Conservation (phyloP, 345 rosid genomes). For the Odontarrhena argentea region DNA sequence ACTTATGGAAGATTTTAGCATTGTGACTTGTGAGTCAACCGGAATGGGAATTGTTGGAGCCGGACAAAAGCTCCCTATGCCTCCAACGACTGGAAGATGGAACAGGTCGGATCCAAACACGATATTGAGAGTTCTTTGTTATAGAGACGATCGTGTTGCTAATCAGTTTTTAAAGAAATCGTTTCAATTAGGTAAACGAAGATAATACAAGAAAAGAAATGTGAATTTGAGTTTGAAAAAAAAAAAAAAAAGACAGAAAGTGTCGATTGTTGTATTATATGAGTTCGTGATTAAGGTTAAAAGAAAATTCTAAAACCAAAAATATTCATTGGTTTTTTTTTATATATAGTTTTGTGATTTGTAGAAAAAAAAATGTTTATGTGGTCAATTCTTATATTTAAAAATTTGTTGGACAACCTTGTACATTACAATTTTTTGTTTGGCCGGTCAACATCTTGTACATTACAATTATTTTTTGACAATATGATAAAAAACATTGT, state of each 20-base stretch:
- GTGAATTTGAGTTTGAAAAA: too few relatives aligned
- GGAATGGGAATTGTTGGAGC: slow-evolving; percentile 47
- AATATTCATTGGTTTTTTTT: not conserved
- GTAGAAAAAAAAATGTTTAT: too few relatives aligned
- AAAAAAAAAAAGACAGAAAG: not conserved
- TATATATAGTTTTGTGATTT: too few relatives aligned
- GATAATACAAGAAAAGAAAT: slow-evolving; percentile 31
- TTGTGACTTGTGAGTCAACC: slow-evolving; percentile 59
- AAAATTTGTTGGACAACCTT: too few relatives aligned
- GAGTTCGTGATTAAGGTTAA: not conserved
- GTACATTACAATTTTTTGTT: too few relatives aligned
- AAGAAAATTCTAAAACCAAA: not conserved
- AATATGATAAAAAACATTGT: too few relatives aligned
- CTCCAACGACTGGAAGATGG: slow-evolving; percentile 82
- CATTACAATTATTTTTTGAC: too few relatives aligned
- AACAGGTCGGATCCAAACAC: slow-evolving; percentile 82
- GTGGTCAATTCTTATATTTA: too few relatives aligned
- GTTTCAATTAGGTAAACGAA: slow-evolving; percentile 72
- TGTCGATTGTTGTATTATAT: not conserved
- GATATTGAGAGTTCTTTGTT: slow-evolving; percentile 67
- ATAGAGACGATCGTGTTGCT: slow-evolving; percentile 69
- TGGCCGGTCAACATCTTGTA: too few relatives aligned
- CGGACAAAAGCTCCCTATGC: slow-evolving; percentile 72
- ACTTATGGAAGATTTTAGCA: slow-evolving; percentile 74
- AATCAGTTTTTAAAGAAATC: slow-evolving; percentile 68